These are phyloP conservation scores for Dacryopinax primogenitus DNA, from an alignment of 768 basidiomycete genomes.

Conservation along the genomic window DNA sequence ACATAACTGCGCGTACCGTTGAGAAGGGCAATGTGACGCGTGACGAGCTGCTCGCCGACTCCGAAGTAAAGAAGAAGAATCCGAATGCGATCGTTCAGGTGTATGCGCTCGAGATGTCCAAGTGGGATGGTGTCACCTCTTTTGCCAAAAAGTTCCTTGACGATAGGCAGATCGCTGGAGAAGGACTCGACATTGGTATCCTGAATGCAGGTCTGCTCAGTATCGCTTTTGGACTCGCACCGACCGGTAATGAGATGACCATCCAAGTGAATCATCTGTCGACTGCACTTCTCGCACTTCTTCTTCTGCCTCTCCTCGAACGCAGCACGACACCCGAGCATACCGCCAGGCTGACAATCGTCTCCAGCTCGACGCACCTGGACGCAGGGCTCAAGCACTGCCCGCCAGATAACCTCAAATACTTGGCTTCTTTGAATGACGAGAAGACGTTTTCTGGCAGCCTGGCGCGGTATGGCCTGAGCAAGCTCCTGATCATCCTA, in stretches of 20 bases:
- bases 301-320: background rate
- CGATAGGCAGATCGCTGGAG: background rate
- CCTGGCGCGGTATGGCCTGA: background rate
- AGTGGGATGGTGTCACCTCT: background rate
- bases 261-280: background rate
- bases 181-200: background rate
- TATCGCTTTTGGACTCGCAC: background rate
- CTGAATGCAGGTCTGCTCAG: background rate
- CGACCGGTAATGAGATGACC: background rate
- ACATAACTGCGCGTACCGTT: background rate
- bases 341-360: background rate
- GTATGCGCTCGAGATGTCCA: background rate
- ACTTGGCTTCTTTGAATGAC: background rate
- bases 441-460: background rate
- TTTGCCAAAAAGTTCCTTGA: background rate
- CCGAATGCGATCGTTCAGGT: background rate
- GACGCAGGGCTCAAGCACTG: background rate
- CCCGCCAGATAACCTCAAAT: background rate
- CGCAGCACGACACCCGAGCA: background rate
- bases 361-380: background rate
- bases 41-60: background rate
- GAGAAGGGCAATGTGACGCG: background rate
- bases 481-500: background rate
- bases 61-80: background rate
- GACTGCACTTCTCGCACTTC: background rate